Evolutionary conservation across 208 protist species (phyloP).

Genomic region (Crithidia fasciculata): DNA sequence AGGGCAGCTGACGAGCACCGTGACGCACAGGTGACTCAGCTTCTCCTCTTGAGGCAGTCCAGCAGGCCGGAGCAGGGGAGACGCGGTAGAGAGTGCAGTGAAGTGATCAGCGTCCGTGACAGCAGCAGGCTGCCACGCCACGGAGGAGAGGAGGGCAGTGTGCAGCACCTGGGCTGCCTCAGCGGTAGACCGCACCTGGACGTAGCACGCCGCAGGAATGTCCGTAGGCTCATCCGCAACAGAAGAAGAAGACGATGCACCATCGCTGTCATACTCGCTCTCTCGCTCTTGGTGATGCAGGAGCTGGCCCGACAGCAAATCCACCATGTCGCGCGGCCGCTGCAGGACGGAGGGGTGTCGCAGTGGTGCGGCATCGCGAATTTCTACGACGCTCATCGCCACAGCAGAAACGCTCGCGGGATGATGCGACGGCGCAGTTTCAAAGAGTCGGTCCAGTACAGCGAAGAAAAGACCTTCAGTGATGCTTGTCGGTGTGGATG

Average conservation of each 20-base stretch:
- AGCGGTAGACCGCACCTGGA: slow-evolving; percentile 19
- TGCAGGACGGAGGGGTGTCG: slow-evolving; percentile 30
- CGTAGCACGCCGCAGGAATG: slow-evolving; percentile 41
- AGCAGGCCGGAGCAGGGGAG: slow-evolving; percentile 9
- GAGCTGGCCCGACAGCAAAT: slow-evolving; percentile 35
- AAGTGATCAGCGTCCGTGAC: not conserved
- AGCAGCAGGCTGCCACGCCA: slow-evolving; percentile 21
- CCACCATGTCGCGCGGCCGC: slow-evolving; percentile 32
- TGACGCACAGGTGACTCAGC: slow-evolving; percentile 27
- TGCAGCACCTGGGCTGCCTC: slow-evolving; percentile 28
- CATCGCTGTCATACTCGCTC: not conserved
- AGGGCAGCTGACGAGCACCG: slow-evolving; percentile 16
- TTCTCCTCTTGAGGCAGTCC: slow-evolving; percentile 23
- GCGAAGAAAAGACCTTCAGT: slow-evolving; percentile 21
- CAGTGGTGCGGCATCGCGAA: slow-evolving; percentile 34
- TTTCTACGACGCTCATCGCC: slow-evolving; percentile 36
- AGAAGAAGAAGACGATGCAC: not conserved
- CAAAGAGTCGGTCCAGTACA: slow-evolving; percentile 33
- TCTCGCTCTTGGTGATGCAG: slow-evolving; percentile 4
- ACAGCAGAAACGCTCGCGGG: not conserved
- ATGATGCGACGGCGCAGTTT: not conserved
- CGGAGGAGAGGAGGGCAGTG: slow-evolving; percentile 26
- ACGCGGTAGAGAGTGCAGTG: not conserved
- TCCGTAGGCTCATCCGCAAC: slow-evolving; percentile 26
- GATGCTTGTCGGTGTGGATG: not conserved